Evolutionary conservation across 2,329 filamentous ascomycete species (phyloP), one percentile per base, ranked within the genome.

Genomic region (Colletotrichum acutatum): DNA sequence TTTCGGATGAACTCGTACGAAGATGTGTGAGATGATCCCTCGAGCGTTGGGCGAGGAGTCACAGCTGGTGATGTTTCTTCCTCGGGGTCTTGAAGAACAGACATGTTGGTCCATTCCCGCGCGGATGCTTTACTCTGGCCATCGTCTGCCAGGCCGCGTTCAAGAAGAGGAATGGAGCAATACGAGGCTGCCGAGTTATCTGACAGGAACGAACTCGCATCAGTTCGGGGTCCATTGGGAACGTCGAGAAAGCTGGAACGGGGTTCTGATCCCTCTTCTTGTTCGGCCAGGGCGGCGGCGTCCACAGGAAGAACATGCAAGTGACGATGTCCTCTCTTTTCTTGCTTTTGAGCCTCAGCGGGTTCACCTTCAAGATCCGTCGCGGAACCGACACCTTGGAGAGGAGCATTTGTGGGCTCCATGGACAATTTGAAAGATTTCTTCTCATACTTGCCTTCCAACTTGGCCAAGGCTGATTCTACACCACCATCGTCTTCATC

Each of bases 391-490:
- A 24, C n/a, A 30, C 14, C 68, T 11, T 68, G 8, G 22, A 80
- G 74, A 65, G 78, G 75, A 49, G 77, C 74, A 19, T 75, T 78
- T 9, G 75, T 68, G 11, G 82, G 81, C 56, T 85, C 83, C 74
- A 85, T 84, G 16, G 83, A 86, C 14, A 85, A 78, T 65, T 82
- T 84, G 32, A 80, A 80, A 0, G 80, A 74, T 76, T 82, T 90
- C 76, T 88, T 91, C 79, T 92, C 89, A 77, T 92, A 97, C 76
- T 91, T 96, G 11, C 97, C 97, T 84, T 99, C 97, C 0, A 99
- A 87, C 78, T 98, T 99, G 77, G 95, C 84, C 63, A 99, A 82
- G 0, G 97, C 94, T n/a, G 95, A 95, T 79, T 98, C 97, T 30
- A 98, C 92, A 14, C 96, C 96, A 7, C 95, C 95, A 78, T 97